These are phyloP conservation scores for Cyberlindnera mrakii DNA, from an alignment of 805 yeast species.

Conservation along the genomic window DNA sequence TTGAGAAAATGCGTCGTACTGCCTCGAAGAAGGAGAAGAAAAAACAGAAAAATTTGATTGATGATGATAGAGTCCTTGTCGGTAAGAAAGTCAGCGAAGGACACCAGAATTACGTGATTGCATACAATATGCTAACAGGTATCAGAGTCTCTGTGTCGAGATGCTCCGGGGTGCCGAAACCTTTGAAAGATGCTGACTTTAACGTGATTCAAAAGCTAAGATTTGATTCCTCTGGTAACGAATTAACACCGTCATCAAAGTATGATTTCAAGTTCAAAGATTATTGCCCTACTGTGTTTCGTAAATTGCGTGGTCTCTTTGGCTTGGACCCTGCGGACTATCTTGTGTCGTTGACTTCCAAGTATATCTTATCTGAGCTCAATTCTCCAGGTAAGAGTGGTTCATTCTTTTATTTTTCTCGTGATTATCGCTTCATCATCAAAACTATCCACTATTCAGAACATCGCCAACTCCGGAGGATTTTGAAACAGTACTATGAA, in stretches of 20 bases:
- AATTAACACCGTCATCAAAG: slow-evolving; percentile 86
- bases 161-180: slow-evolving; percentile 79
- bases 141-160: slow-evolving; percentile 92
- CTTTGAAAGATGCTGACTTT: slow-evolving; percentile 68
- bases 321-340: slow-evolving; percentile 96
- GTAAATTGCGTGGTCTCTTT: slow-evolving; percentile 74
- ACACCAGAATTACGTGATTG: slow-evolving; percentile 87
- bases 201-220: slow-evolving; percentile 68
- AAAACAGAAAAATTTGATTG: slow-evolving; percentile 30
- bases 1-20: slow-evolving; percentile 42
- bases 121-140: slow-evolving; percentile 96
- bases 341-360: slow-evolving; percentile 84
- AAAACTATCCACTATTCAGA: slow-evolving; percentile 94
- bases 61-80: slow-evolving; percentile 56
- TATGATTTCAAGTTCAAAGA: slow-evolving; percentile 97
- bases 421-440: slow-evolving; percentile 90
- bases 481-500: slow-evolving; percentile 67
- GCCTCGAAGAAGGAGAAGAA: slow-evolving; percentile 17
- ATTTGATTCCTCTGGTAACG: slow-evolving; percentile 83
- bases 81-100: slow-evolving; percentile 89
- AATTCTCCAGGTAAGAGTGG: slow-evolving; percentile 98
- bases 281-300: slow-evolving; percentile 88
- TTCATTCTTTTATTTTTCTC: slow-evolving; percentile 88
- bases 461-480: slow-evolving; percentile 72
- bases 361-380: slow-evolving; percentile 83